Conservation (phyloP, 345 rosid genomes). For the Ceriops zippeliana region DNA sequence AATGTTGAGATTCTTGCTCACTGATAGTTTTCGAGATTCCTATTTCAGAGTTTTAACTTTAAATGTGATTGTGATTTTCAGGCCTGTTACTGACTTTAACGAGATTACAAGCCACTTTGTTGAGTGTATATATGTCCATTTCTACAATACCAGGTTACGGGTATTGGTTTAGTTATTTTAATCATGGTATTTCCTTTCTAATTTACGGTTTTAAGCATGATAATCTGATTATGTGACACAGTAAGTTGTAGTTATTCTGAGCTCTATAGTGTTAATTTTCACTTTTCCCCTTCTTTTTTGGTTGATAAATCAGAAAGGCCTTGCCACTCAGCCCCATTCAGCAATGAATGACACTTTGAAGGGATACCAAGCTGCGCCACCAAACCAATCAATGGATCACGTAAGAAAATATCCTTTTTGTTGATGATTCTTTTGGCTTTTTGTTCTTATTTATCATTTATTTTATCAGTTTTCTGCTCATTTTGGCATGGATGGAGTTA, state of each 20-base stretch:
- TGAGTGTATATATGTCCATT: slow-evolving; percentile 86
- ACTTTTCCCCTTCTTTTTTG: background rate
- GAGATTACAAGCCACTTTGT: slow-evolving; percentile 77
- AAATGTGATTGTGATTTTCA: slow-evolving; percentile 32
- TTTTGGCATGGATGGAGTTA: slow-evolving; percentile 36
- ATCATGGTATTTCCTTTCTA: slow-evolving; percentile 10
- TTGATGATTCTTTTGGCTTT: background rate
- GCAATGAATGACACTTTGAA: slow-evolving; percentile 37
- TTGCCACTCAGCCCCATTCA: slow-evolving; percentile 49
- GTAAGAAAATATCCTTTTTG: background rate
- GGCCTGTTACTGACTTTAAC: slow-evolving; percentile 84
- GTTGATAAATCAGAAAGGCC: slow-evolving; percentile 29
- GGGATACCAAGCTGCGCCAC: slow-evolving; percentile 41
- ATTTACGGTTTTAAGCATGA: background rate
- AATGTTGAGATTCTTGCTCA: no score
- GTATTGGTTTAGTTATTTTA: slow-evolving; percentile 39
- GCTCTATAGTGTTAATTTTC: background rate
- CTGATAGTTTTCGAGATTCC: background rate
- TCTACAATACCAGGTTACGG: slow-evolving; percentile 69
- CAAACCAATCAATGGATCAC: slow-evolving; percentile 51
- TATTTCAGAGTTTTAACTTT: slow-evolving; percentile 13
- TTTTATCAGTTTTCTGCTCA: slow-evolving; percentile 43
- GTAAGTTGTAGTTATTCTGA: background rate
- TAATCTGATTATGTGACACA: background rate
- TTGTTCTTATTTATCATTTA: slow-evolving; percentile 1